Evolutionary conservation across 768 basidiomycete species (phyloP).

Genomic region (Psilocybe cubensis): DNA sequence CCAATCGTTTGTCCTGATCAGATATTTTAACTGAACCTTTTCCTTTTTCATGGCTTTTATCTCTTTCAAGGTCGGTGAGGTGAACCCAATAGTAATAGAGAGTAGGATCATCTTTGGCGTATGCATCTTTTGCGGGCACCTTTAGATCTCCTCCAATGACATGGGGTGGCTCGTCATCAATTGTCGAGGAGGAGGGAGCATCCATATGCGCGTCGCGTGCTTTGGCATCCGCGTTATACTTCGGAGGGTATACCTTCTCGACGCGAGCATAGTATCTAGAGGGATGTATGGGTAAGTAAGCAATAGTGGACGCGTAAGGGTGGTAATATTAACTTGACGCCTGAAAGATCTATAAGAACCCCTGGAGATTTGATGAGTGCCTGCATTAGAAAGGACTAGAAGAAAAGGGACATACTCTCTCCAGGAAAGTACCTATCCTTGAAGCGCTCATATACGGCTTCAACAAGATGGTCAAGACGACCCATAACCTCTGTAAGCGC

Average conservation of each 20-base stretch:
- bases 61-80: constrained; percentile 77
- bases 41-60: constrained; percentile 65
- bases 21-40: constrained; percentile 56
- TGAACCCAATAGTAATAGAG: constrained; percentile 89
- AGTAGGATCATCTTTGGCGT: constrained; percentile 73
- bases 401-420: constrained; percentile 69
- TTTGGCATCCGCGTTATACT: constrained; percentile 47
- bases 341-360: constrained; percentile 85
- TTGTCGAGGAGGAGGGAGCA: constrained; percentile 43
- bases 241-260: constrained; percentile 76
- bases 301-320: constrained; percentile 4
- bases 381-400: constrained; percentile 14
- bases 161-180: constrained; percentile 63
- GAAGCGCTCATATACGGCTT: constrained; percentile 94
- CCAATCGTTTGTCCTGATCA: constrained; percentile 61
- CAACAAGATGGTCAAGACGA: constrained; percentile 92
- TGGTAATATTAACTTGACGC: constrained; percentile 69
- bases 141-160: constrained; percentile 80
- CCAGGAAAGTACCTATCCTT: constrained; percentile 92
- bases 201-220: constrained; percentile 56
- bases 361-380: constrained; percentile 45
- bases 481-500: constrained; percentile 86
- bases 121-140: constrained; percentile 70
- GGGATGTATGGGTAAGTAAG: constrained; percentile 17
- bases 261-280: constrained; percentile 82